Evolutionary conservation across 2,329 filamentous ascomycete species (phyloP), one percentile per base, ranked within the genome.

Genomic region (Colletotrichum spaethianum): DNA sequence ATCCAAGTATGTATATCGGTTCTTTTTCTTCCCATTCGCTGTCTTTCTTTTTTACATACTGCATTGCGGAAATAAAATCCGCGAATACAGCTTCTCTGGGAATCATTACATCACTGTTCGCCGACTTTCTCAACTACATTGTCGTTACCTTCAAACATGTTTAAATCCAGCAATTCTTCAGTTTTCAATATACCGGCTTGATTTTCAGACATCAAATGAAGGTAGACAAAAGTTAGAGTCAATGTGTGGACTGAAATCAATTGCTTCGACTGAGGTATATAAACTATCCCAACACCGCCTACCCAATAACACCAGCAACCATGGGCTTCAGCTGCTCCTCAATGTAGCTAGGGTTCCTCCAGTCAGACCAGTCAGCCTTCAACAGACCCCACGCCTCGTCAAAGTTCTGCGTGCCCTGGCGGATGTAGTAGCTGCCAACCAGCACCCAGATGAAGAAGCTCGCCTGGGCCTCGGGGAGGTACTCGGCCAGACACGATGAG

Each of bases 361-460:
- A 89, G 4, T 75, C 81, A 3, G 83, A 85, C 88, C 88, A 91
- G 70, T 89, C 85, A 55, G 87, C 86, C 46, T 82, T 87, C 69
- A 88, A 77, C 67, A 89, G 76, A 9, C 89, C 89, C 88, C 89
- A 92, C 0, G 81, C 79, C 79, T 91, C 89, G 36, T 91, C 89
- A 61, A 79, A 86, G 75, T 91, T 88, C 76, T 89, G 87, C 0
- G 67, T 82, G 0, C 88, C 89, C 7, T 80, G 77, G 1, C 89
- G 81, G 67, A 87, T 84, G 74, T 91, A 91, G 76, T 91, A 91
- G 75, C 87, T 89, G 1, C 88, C 89, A 0, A 83, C 83, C 18
- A 92, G 66, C 42, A 89, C 90, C 87, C 89, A 91, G 79, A 88
- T 83, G 78, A 88, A 85, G 89, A 89, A 89, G 16, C 89, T 85